Percentiles rank a stretch among this genome's conserved stretches.
Evolutionary conservation across 2,329 filamentous ascomycete species (phyloP).

Genomic region (Aspergillus eucalypticola): DNA sequence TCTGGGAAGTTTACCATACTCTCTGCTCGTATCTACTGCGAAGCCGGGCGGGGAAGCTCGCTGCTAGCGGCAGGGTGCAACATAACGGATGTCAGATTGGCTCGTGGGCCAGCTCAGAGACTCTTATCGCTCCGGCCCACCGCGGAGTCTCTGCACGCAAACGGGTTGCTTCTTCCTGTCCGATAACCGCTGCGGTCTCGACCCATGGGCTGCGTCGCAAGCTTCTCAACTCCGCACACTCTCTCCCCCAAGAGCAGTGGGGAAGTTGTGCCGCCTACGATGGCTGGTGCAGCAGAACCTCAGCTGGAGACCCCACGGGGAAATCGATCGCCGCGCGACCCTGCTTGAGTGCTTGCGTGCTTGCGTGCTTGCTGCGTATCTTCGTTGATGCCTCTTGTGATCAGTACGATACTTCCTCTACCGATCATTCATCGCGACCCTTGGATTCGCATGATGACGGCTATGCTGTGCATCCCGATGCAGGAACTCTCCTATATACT

Average conservation of each 20-base stretch:
- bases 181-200: conserved; percentile 4
- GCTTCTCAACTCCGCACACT: neutral
- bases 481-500: neutral
- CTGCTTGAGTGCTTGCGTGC: neutral
- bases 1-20: neutral
- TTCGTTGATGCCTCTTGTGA: neutral
- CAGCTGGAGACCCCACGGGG: conserved; percentile 8
- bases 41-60: neutral
- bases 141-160: neutral
- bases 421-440: neutral
- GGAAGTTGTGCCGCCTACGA: neutral
- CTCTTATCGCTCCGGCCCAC: conserved; percentile 1
- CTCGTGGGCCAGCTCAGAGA: neutral
- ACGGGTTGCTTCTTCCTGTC: neutral
- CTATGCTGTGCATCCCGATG: conserved; percentile 7
- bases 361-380: neutral
- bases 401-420: neutral
- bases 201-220: conserved; percentile 3
- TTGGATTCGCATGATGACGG: neutral
- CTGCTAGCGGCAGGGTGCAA: neutral
- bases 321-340: conserved; percentile 1
- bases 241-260: neutral
- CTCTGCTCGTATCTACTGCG: neutral
- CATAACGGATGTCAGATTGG: neutral
- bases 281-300: neutral